These are phyloP conservation scores for Phytomonas francai DNA, from an alignment of 208 protist genomes.

Conservation along the genomic window DNA sequence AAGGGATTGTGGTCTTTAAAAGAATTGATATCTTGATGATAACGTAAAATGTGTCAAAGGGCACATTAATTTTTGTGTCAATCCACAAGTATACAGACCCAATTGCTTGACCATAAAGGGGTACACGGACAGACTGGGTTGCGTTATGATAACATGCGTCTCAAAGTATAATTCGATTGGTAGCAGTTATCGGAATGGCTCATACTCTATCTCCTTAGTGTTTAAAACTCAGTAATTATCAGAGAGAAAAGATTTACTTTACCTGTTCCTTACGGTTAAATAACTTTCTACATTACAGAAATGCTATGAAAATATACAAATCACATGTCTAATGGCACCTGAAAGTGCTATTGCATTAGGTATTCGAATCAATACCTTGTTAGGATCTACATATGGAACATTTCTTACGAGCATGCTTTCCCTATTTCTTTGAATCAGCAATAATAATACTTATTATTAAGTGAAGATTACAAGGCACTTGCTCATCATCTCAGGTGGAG, in stretches of 20 bases:
- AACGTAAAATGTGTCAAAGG: not conserved
- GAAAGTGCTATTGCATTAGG: not conserved
- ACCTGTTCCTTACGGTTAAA: slow-evolving; percentile 13
- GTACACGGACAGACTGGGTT: not conserved
- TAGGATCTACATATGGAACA: not conserved
- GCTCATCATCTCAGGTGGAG: not conserved
- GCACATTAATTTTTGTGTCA: not conserved
- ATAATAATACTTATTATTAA: slow-evolving; percentile 11
- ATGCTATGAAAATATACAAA: slow-evolving; percentile 10
- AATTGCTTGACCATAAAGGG: not conserved
- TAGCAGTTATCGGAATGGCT: not conserved
- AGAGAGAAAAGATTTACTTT: slow-evolving; percentile 3
- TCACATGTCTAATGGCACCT: not conserved
- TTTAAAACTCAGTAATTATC: slow-evolving; percentile 6
- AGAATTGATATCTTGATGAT: not conserved
- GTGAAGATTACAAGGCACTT: not conserved
- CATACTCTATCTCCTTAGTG: not conserved
- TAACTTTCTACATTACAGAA: not conserved
- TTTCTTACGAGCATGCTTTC: not conserved
- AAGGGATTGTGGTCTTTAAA: not conserved
- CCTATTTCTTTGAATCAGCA: slow-evolving; percentile 5
- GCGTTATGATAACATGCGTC: not conserved
- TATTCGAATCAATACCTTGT: not conserved
- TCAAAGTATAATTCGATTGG: not conserved
- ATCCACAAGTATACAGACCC: not conserved